Base-by-base conservation (phyloP, 2,329 filamentous ascomycete genomes). In the Penicillium psychrosexuale region DNA sequence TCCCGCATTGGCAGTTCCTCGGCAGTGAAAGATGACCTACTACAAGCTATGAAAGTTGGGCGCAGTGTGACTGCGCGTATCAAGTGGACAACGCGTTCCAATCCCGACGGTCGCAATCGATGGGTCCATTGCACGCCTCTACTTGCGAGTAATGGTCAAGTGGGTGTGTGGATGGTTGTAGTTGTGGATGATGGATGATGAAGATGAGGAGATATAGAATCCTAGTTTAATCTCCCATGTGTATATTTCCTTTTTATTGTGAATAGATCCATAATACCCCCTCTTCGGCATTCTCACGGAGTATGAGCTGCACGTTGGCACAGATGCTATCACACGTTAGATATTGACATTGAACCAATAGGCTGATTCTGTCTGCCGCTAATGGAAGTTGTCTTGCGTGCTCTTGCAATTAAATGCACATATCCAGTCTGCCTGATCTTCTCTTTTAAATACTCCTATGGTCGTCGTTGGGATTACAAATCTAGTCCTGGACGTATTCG, bases 71-170 rank as follows among this genome's bases (percentile, higher is more conserved):
- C 88, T 1, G 87, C 87, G 4, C 89, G 89, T 66, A 82, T 92
- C 13, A 82, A 83, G 49, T 92, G 88, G 89, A 73, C 89, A 1
- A 79, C 77, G 43, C 75, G 77, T 40, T 71, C 71, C 5, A 77
- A 80, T 33, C 72, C 76, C 17, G 80, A 83, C 48, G 88, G 87
- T 0, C 80, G 86, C 17, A 80, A 82, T 46, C 80, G 87, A 40
- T 91, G 88, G 88, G 87, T 91, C 38, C 88, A 91, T 69, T 89
- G 87, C 66, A 91, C 88, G 22, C 88, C 89, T 3, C 74, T 91
- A 3, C 72, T 89, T 3, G 87, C 87, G 3, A 79, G 80, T 39
- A 85, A 85, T 59, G 85, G 86, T 1, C 77, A 82, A 3, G 83
- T 91, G 0, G 89, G 89, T 15, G 87, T 90, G 0, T 91, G 88